Base-by-base conservation (phyloP, 768 basidiomycete species). In the Suillus luteus region DNA sequence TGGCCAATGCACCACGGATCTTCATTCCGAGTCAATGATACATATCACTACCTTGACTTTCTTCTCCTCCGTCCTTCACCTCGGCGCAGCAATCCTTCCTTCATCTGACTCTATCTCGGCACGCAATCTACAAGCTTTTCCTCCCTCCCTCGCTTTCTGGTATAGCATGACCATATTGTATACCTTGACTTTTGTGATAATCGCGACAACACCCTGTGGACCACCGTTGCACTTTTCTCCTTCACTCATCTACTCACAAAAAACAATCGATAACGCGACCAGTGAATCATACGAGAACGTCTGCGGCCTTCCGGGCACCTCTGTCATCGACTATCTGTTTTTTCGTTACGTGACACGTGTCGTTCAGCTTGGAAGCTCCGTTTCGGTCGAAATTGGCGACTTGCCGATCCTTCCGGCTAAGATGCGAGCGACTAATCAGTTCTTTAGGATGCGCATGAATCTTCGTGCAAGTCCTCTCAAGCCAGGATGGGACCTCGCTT, bases 261-360 rank as follows among this genome's bases (percentile, higher is more conserved):
- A 92, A 75, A 85, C 81, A 0, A 78, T 91, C 41, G 78, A 81
- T 61, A 72, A 79, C 4, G 80, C 82, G 46, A 90, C 89, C 7
- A 90, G 88, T 63, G 74, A 74, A n/a, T 83, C 84, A n/a, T 75
- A 82, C 44, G 83, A 89, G 65, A 96, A 96, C 69, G 92, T 96
- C 19, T 88, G 85, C 57, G 90, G 90, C 49, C 38, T 63, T 41
- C 63, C 70, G 82, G 88, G 81, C 62, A 81, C 86, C 27, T 77
- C 79, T 2, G 75, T 83, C 24, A 76, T 71, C 68, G 61, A 59
- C 46, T 66, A 79, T 59, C 75, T 97, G 6, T 76, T 95, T n/a
- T 97, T 97, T 75, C 87, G 87, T 17, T 95, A 94, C 73, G 93
- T 91, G 43, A 95, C 93, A 1, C 88, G 90, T 65, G 92, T 97